A percentile compares a stretch with the other conserved stretches of the same genome.
phyloP scores from a whole-genome alignment of 306 rosid genomes.

The Comarum palustre region DNA sequence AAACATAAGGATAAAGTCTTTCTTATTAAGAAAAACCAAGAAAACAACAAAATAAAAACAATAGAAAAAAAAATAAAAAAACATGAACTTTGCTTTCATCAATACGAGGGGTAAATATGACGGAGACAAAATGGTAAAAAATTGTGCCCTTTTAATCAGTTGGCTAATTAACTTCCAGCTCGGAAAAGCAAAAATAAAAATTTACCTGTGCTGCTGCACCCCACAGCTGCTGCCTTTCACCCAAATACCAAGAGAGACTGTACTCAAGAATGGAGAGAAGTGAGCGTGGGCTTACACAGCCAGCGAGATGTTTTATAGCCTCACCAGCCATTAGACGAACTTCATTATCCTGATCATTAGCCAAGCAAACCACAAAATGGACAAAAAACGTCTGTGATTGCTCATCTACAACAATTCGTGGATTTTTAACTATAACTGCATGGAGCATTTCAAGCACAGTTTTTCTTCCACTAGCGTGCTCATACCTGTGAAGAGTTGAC shows the following conservation, averaged over 20 bases:
- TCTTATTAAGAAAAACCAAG: not conserved
- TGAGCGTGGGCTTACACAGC: slow-evolving; percentile 47
- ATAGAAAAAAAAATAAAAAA: not conserved
- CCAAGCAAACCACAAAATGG: slow-evolving; percentile 78
- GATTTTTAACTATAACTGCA: slow-evolving; percentile 69
- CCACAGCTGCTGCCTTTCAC: slow-evolving; percentile 63
- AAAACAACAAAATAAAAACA: too few species aligned
- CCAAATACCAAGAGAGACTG: slow-evolving; percentile 76
- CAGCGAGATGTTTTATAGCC: slow-evolving; percentile 65
- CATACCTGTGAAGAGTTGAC: slow-evolving; percentile 55
- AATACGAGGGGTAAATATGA: not conserved
- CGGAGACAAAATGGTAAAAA: not conserved
- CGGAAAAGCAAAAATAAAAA: slow-evolving; percentile 5
- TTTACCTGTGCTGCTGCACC: slow-evolving; percentile 87
- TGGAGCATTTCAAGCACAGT: slow-evolving; percentile 90
- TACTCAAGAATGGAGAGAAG: slow-evolving; percentile 57
- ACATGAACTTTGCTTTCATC: not conserved
- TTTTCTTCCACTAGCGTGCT: slow-evolving; percentile 79
- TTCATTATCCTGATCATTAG: slow-evolving; percentile 65
- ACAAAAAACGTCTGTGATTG: slow-evolving; percentile 71
- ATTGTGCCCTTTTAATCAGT: not conserved
- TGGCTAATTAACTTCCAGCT: not conserved
- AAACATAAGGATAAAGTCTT: not conserved
- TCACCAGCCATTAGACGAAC: slow-evolving; percentile 82
- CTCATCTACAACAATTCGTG: slow-evolving; percentile 62